phyloP scores from a whole-genome alignment of 176 grass and related monocot genomes.

The Canna indica region DNA sequence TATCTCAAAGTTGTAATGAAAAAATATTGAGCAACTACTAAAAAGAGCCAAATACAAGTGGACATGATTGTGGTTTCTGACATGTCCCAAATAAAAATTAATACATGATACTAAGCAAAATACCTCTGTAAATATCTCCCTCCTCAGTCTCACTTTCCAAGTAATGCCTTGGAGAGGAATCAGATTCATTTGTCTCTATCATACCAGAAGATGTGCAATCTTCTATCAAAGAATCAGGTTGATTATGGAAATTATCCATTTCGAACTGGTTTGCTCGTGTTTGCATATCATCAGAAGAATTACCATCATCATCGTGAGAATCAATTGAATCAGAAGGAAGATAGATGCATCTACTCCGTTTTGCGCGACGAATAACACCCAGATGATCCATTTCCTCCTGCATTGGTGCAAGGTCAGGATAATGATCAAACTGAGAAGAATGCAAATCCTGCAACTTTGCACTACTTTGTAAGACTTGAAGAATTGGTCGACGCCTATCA shows the following conservation, averaged over 20 bases:
- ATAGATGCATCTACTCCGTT: conserved; percentile 47
- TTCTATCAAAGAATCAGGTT: conserved; percentile 48
- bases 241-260: conserved; percentile 50
- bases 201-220: conserved; percentile 65
- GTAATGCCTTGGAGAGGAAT: conserved; percentile 61
- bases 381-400: conserved; percentile 33
- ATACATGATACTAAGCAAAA: not conserved
- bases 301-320: conserved; percentile 41
- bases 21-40: not conserved
- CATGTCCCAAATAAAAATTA: not conserved
- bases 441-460: conserved; percentile 22
- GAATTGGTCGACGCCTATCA: conserved; percentile 38
- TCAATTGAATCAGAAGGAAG: conserved; percentile 66
- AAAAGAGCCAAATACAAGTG: not conserved
- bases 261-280: conserved; percentile 40
- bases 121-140: conserved; percentile 54
- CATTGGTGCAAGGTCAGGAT: conserved; percentile 33
- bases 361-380: conserved; percentile 31
- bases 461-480: conserved; percentile 60
- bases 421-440: conserved; percentile 33
- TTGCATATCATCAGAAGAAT: conserved; percentile 37
- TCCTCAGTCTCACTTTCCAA: conserved; percentile 70
- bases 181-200: conserved; percentile 34
- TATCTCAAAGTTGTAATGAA: not conserved
- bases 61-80: not conserved